phyloP scores from a whole-genome alignment of 352 stramenopile genomes.

The Globisporangium middletonii region DNA sequence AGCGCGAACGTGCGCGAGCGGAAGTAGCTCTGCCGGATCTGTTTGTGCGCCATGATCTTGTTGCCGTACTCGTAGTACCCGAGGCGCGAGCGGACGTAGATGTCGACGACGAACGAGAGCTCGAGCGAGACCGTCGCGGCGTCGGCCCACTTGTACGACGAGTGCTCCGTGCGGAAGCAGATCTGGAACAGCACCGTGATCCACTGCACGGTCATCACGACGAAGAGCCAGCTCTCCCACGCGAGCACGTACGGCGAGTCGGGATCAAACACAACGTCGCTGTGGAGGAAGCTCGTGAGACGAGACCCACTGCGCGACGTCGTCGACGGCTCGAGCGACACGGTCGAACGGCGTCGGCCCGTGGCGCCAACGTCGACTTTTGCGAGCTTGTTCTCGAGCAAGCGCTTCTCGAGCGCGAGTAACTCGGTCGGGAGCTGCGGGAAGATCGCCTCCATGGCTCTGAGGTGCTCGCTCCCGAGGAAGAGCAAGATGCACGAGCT shows the following conservation, averaged over 20 bases:
- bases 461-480: conserved; percentile 16
- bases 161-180: conserved; percentile 24
- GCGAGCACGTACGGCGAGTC: conserved; percentile 23
- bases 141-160: conserved; percentile 15
- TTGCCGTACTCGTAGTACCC: conserved; percentile 46
- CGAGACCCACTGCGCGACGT: neutral
- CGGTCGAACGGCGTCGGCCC: neutral
- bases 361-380: conserved; percentile 5
- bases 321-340: neutral
- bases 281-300: neutral
- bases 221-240: conserved; percentile 33
- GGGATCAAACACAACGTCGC: conserved; percentile 17
- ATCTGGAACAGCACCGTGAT: conserved; percentile 28
- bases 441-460: conserved; percentile 20
- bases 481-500: conserved; percentile 28
- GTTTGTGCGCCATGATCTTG: conserved; percentile 32
- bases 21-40: conserved; percentile 27
- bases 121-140: conserved; percentile 25
- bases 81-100: conserved; percentile 29
- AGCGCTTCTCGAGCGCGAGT: conserved; percentile 16
- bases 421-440: conserved; percentile 15
- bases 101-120: conserved; percentile 29
- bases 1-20: conserved; percentile 24
- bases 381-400: conserved; percentile 21
- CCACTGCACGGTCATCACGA: conserved; percentile 38